Base-by-base conservation (phyloP, 306 rosid genomes). In the Begonia peltatifolia region DNA sequence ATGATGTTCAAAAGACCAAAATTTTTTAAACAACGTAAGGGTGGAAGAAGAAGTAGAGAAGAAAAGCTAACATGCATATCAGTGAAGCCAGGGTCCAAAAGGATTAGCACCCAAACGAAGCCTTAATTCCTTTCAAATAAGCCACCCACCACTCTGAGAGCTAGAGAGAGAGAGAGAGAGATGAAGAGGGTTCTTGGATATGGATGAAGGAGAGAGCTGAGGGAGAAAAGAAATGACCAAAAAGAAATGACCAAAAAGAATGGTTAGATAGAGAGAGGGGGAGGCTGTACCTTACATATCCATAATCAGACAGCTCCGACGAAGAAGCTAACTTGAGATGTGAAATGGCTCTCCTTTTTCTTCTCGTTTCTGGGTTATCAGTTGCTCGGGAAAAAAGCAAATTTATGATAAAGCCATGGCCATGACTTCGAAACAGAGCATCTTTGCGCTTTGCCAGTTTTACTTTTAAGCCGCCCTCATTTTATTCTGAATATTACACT, bases 251-350 rank as follows among this genome's bases (percentile, higher is more conserved):
- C 41, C 12, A 50, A 60, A 50, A 60, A 52, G 15, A 59, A 60
- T 20, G 52, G 55, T 11, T 25, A 52, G 57, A 20, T 20, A 41
- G 48, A 36, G 50, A 41, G 25, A 20, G 23, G 0, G 61, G 25
- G 44, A 49, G 65, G 72, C 62, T 80, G 84, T 61, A 68, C 65
- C 87, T 81, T 30, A 5, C 3, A 30, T 30, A 30, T 30, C 38
- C 38, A 7, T 5, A 30, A 6, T 1, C 8, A 30, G 38, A 7
- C 38, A 30, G 3, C 38, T 2, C 3, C 38, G 38, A 30, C 38
- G 8, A 30, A 30, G 38, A 30, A 30, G 38, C 2, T 30, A 30
- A 30, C 38, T 30, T 5, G 9, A 30, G 3, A 30, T 30, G 38
- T 30, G 38, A 30, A 30, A 30, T 30, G 38, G 38, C 38, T 30